Evolutionary conservation across 805 yeast genomes (phyloP), one percentile per base, ranked within the genome.

Genomic region (Blastobotrys robertii): DNA sequence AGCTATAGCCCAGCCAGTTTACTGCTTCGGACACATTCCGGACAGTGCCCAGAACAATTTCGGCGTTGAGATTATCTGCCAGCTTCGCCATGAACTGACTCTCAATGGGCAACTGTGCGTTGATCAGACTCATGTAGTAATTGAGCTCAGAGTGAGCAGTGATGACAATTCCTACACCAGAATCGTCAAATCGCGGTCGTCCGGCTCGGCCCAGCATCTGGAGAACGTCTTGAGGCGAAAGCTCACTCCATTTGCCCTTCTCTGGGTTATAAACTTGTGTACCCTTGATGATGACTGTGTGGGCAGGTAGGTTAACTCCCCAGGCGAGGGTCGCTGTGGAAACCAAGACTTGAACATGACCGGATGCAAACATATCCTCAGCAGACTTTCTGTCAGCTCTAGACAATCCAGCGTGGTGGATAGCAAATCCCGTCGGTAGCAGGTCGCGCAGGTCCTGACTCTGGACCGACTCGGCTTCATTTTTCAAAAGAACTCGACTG

Each of bases 161-260:
- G 39, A 90, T 85, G 29, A 90, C 84, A 2, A 90, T 78, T 66
- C 97, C 98, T 53, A 85, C 95, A 54, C 98, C 98, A 54, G 78
- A 76, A 12, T 78, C 77, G 60, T 90, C 98, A 63, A 82, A 92
- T 42, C 96, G 71, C 0, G 98, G 98, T 62, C 98, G 74, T 52
- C 97, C 97, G 13, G 97, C 97, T 67, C 97, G 77, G 31, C 97
- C 97, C n/a, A 90, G 69, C 97, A 90, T 90, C 64, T 90, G 98
- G 8, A 90, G 62, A 32, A 90, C 81, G 63, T 92, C 97, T 55
- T 90, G 98, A 0, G 97, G 94, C 0, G 95, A 81, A n/a, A 90
- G 65, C 55, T 84, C 92, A 2, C 77, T 77, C 97, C 97, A 90
- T 5, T 74, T 65, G 43, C 97, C 95, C 48, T 74, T 76, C 49